Conservation (phyloP, 148 eudicot species). For the Cornus suecica region DNA sequence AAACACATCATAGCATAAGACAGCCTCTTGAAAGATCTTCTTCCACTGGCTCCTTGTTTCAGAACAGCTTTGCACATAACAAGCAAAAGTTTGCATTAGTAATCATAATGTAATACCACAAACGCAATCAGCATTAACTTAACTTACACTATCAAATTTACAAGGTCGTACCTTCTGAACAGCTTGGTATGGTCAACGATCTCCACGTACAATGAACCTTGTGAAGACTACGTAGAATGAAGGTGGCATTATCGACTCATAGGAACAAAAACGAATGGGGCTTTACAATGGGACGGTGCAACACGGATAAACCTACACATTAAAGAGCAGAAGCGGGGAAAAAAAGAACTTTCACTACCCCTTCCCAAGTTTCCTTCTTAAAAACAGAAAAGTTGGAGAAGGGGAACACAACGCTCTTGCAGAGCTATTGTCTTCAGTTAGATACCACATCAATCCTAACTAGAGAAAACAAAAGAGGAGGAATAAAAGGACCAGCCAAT, state of each 20-base stretch:
- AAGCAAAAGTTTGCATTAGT: neutral
- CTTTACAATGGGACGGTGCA: slow-evolving; percentile 15
- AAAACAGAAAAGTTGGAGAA: slow-evolving; percentile 51
- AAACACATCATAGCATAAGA: slow-evolving; percentile 10
- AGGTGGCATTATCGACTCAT: neutral
- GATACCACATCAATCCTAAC: slow-evolving; percentile 26
- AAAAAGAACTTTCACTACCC: slow-evolving; percentile 28
- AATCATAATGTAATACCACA: neutral
- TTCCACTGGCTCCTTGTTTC: slow-evolving; percentile 6
- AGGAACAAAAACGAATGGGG: neutral
- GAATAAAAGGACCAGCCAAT: slow-evolving; percentile 12
- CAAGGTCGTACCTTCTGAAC: slow-evolving; percentile 27
- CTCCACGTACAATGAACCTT: slow-evolving; percentile 14
- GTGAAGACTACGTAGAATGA: slow-evolving; percentile 8
- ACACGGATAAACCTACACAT: slow-evolving; percentile 6
- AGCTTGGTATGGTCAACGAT: slow-evolving; percentile 29
- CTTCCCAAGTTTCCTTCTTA: slow-evolving; percentile 50
- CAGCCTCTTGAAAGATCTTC: slow-evolving; percentile 13
- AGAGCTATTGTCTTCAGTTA: slow-evolving; percentile 25
- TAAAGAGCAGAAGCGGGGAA: slow-evolving; percentile 7
- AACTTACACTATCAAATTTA: neutral
- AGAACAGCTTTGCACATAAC: neutral
- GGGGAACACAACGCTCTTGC: slow-evolving; percentile 18
- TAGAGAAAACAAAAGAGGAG: slow-evolving; percentile 15
- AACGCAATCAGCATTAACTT: neutral